Base-by-base conservation (phyloP, 306 rosid genomes). In the Cicer yamashitae region DNA sequence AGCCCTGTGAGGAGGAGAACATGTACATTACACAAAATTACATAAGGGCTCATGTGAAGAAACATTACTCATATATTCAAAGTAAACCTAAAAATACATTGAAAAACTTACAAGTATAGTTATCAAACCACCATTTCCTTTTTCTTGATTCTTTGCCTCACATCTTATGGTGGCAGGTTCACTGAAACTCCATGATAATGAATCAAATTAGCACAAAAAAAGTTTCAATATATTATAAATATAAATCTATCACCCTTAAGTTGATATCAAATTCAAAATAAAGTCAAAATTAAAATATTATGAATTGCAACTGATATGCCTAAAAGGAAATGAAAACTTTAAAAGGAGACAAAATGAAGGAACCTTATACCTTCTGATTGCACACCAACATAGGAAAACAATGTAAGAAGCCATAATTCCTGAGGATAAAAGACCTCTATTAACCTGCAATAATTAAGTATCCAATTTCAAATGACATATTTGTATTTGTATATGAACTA, bases 331-430 rank as follows among this genome's bases (percentile, higher is more conserved):
- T 41, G 7, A 4, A 46, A 46, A 46, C 59, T 53, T 53, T 15
- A 15, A 7, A 40, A 43, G 52, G 15, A 41, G 46, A 1, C 10
- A 30, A 30, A 3, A 30, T 30, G 34, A 51, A 14, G 57, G 57
- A 78, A 77, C 44, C 34, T 30, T 82, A 56, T 52, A 91, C 96
- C 97, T 91, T 85, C 93, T 85, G 40, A 93, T 79, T 44, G 98
- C 98, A 83, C 87, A 82, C 96, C 96, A 93, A 78, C 98, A 93
- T 48, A 90, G 89, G 81, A 89, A 93, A 72, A 93, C 90, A 67
- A 91, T 74, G 77, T 93, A 93, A 7, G 90, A 89, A 77, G 96
- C 96, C 96, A 93, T 91, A 74, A 93, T 87, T 81, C 96, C 98
- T 4, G 98, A 93, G 56, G 98, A 90, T 67, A 93, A 75, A 69